Conservation (phyloP, 2,329 filamentous ascomycete species). For the Pyricularia sp. region DNA sequence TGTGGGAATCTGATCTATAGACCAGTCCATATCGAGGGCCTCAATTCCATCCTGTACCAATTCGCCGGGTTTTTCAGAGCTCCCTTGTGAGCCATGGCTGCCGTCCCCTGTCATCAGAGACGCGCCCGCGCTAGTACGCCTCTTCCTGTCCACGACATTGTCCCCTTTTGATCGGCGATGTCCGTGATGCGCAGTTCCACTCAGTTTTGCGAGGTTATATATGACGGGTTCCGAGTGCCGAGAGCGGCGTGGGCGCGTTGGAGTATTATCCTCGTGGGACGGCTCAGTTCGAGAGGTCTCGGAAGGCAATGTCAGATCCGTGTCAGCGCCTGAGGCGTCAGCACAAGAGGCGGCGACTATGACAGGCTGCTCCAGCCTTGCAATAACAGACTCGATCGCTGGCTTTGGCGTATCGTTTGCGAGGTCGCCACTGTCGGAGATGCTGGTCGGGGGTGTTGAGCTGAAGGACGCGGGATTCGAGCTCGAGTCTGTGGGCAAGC, state of each 20-base stretch:
- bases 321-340: neutral
- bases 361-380: slow-evolving; percentile 4
- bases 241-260: slow-evolving; percentile 42
- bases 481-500: slow-evolving; percentile 17
- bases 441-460: slow-evolving; percentile 22
- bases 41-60: slow-evolving; percentile 30
- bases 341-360: slow-evolving; percentile 13
- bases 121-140: slow-evolving; percentile 12
- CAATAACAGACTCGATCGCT: slow-evolving; percentile 4
- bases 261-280: slow-evolving; percentile 10
- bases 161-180: slow-evolving; percentile 45
- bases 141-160: slow-evolving; percentile 30
- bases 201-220: slow-evolving; percentile 58
- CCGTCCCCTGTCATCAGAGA: neutral
- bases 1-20: slow-evolving; percentile 25
- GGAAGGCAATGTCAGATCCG: neutral
- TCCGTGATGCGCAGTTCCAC: slow-evolving; percentile 52
- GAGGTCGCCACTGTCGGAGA: slow-evolving; percentile 22
- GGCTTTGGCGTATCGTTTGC: slow-evolving; percentile 19
- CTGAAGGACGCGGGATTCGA: slow-evolving; percentile 19
- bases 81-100: slow-evolving; percentile 8
- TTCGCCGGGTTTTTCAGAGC: slow-evolving; percentile 20
- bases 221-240: slow-evolving; percentile 42
- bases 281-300: neutral
- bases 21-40: slow-evolving; percentile 36